These are phyloP conservation scores for Psilocybe cyanescens DNA, from an alignment of 768 basidiomycete genomes.

Conservation along the genomic window DNA sequence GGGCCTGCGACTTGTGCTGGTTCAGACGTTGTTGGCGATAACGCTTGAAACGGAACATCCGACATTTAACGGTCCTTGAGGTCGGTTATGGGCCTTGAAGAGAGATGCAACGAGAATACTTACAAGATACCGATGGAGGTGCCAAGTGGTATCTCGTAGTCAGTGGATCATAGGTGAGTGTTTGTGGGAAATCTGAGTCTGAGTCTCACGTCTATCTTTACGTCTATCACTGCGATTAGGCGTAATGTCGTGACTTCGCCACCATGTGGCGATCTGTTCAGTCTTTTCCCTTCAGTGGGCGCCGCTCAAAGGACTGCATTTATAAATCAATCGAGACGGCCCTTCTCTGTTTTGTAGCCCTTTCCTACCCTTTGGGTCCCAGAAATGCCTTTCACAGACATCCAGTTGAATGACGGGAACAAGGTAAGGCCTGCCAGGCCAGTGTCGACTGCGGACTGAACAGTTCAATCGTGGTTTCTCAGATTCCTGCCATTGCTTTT, in stretches of 20 bases:
- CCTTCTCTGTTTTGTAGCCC: no score
- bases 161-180: no score
- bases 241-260: background rate
- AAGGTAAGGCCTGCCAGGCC: conserved; percentile 26
- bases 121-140: no score
- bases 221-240: background rate
- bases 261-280: background rate
- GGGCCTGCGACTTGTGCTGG: background rate
- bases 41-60: background rate
- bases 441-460: background rate
- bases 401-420: conserved; percentile 45
- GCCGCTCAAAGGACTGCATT: background rate
- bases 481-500: conserved; percentile 68
- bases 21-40: background rate
- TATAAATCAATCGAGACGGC: no score
- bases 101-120: no score
- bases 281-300: background rate
- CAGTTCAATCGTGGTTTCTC: background rate
- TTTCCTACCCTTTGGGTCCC: background rate
- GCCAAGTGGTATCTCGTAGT: no score
- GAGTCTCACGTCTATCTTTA: no score
- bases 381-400: conserved; percentile 42
- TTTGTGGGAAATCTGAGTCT: no score
- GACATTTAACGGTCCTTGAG: conserved; percentile 4
- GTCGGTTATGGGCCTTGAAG: background rate